phyloP scores from a whole-genome alignment of 2,329 filamentous ascomycete species.

The Colletotrichum sp. region DNA sequence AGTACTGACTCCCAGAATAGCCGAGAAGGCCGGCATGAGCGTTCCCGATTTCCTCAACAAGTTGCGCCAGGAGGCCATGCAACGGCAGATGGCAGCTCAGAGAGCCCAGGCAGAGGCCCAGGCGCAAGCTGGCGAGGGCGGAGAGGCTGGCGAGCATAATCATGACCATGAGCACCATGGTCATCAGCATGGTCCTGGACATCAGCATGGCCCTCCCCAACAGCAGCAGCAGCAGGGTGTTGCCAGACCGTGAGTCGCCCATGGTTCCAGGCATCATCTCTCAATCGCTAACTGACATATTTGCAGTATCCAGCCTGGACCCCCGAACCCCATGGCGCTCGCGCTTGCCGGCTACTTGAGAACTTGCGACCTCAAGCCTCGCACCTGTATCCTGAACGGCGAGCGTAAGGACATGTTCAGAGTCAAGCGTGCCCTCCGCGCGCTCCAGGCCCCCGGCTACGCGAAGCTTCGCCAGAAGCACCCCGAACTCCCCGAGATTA shows the following conservation, averaged over 20 bases:
- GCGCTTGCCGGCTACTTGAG: conserved; percentile 89
- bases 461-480: conserved; percentile 90
- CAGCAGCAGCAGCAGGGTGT: conserved; percentile 30
- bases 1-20: conserved; percentile 35
- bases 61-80: conserved; percentile 60
- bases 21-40: conserved; percentile 81
- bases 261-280: neutral
- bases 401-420: conserved; percentile 99
- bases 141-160: conserved; percentile 23
- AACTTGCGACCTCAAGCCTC: conserved; percentile 81
- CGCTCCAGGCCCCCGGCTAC: conserved; percentile 87
- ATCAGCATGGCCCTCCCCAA: conserved; percentile 27
- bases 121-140: neutral
- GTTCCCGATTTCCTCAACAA: conserved; percentile 83
- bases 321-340: conserved; percentile 86
- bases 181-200: conserved; percentile 29
- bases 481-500: conserved; percentile 84
- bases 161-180: conserved; percentile 23
- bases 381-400: conserved; percentile 92
- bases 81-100: conserved; percentile 46
- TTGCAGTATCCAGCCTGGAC: conserved; percentile 72
- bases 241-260: neutral
- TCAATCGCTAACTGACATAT: conserved; percentile 33
- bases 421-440: conserved; percentile 95
- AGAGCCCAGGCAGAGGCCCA: conserved; percentile 27